These are phyloP conservation scores for Trypanosoma scelopori DNA, from an alignment of 208 protist species.

Conservation along the genomic window DNA sequence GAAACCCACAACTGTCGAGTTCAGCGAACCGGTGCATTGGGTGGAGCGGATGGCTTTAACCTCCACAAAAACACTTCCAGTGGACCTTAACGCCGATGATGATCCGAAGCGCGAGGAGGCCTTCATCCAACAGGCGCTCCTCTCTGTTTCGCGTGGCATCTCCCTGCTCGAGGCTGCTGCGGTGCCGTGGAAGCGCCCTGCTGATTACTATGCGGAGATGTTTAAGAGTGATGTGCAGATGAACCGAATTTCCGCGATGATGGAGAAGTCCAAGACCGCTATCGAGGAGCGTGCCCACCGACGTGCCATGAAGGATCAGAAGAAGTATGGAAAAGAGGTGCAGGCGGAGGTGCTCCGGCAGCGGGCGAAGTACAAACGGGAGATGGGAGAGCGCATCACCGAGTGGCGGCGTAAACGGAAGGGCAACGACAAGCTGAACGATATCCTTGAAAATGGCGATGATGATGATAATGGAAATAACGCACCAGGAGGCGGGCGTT, in stretches of 20 bases:
- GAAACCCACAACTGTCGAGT: conserved; percentile 53
- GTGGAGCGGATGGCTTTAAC: conserved; percentile 91
- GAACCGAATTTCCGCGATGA: conserved; percentile 87
- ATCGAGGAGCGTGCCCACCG: conserved; percentile 82
- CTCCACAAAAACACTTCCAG: conserved; percentile 73
- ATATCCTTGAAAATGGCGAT: conserved; percentile 63
- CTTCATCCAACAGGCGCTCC: conserved; percentile 92
- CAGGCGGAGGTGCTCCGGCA: conserved; percentile 93
- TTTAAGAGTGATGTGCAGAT: conserved; percentile 96
- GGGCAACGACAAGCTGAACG: conserved; percentile 65
- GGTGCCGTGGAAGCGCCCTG: conserved; percentile 87
- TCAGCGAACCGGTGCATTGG: conserved; percentile 87
- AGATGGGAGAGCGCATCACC: conserved; percentile 83
- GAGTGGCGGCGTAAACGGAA: conserved; percentile 87
- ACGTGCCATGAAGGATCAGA: conserved; percentile 92
- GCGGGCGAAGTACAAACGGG: conserved; percentile 92
- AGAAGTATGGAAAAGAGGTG: conserved; percentile 96
- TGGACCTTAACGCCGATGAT: conserved; percentile 84
- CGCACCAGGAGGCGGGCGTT: conserved; percentile 4
- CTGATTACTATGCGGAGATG: conserved; percentile 97
- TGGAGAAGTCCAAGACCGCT: conserved; percentile 81
- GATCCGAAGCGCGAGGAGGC: conserved; percentile 91
- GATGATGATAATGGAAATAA: conserved; percentile 30
- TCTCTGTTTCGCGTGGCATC: conserved; percentile 74
- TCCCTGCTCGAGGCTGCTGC: conserved; percentile 71